phyloP scores from a whole-genome alignment of 2,329 filamentous ascomycete species.

The Geosmithia putterillii region DNA sequence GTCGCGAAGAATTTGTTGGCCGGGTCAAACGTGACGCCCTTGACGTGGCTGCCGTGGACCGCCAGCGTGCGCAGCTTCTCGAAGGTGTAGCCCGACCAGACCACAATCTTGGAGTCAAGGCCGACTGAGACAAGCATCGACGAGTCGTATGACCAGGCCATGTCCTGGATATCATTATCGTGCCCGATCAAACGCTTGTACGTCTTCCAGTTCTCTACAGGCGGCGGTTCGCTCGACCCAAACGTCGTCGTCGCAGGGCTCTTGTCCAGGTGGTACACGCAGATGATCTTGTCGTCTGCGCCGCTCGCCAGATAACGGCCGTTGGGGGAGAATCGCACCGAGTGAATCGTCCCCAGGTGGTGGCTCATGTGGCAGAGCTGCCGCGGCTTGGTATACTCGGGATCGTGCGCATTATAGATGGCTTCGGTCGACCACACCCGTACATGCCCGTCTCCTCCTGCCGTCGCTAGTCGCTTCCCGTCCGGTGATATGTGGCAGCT shows the following conservation, averaged over 20 bases:
- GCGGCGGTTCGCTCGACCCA: slow-evolving; percentile 81
- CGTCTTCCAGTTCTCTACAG: slow-evolving; percentile 97
- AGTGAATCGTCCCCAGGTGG: slow-evolving; percentile 93
- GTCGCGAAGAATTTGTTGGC: slow-evolving; percentile 99
- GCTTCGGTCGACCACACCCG: slow-evolving; percentile 96
- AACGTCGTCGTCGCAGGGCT: slow-evolving; percentile 72
- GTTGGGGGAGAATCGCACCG: slow-evolving; percentile 91
- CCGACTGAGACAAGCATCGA: slow-evolving; percentile 94
- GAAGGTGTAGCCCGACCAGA: slow-evolving; percentile 97
- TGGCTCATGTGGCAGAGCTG: slow-evolving; percentile 98
- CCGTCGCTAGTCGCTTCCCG: slow-evolving; percentile 81
- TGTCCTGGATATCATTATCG: slow-evolving; percentile 96
- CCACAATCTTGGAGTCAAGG: slow-evolving; percentile 91
- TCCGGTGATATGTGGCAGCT: slow-evolving; percentile 96
- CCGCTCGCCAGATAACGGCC: slow-evolving; percentile 92
- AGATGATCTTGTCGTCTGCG: slow-evolving; percentile 97
- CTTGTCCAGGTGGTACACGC: slow-evolving; percentile 84
- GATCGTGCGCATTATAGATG: slow-evolving; percentile 68
- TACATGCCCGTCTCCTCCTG: slow-evolving; percentile 93
- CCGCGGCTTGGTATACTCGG: slow-evolving; percentile 63
- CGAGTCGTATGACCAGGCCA: slow-evolving; percentile 93
- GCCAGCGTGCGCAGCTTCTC: slow-evolving; percentile 93
- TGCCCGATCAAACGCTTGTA: slow-evolving; percentile 87
- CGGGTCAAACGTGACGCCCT: slow-evolving; percentile 95
- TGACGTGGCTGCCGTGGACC: slow-evolving; percentile 93